Conservation (phyloP, 1,284 basidiomycete genomes). For the Flammula alnicola region DNA sequence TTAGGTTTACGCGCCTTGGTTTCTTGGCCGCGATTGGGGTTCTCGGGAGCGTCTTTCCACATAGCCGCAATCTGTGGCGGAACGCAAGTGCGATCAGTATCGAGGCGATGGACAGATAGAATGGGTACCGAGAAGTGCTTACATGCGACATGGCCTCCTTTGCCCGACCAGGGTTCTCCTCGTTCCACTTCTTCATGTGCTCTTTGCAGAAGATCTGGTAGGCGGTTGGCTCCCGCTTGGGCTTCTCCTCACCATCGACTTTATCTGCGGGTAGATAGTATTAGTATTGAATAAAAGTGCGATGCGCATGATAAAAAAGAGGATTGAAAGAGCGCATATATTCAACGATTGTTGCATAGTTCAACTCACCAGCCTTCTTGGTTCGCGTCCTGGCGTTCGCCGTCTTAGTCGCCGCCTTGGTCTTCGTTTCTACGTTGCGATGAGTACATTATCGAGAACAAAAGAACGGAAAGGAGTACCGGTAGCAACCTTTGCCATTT, state of each 20-base stretch:
- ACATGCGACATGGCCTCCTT: conserved; percentile 61
- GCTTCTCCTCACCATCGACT: conserved; percentile 40
- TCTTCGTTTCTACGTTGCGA: conserved; percentile 44
- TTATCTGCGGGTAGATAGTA: conserved; percentile 29
- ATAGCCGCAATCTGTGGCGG: conserved; percentile 49
- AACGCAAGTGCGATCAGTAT: conserved; percentile 1
- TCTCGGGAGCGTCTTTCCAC: conserved; percentile 62
- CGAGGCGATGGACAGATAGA: background rate
- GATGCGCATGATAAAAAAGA: background rate
- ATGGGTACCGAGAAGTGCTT: conserved; percentile 18
- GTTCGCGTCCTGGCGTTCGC: conserved; percentile 46
- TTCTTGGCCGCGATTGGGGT: conserved; percentile 60
- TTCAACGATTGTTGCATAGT: too few relatives aligned
- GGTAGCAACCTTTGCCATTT: conserved; percentile 39
- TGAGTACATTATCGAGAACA: background rate
- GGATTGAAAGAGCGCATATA: too few relatives aligned
- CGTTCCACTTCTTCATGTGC: conserved; percentile 57
- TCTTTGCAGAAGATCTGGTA: conserved; percentile 60
- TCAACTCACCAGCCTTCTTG: conserved; percentile 23
- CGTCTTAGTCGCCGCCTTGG: conserved; percentile 55
- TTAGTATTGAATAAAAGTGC: conserved; percentile 3
- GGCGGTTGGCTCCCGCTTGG: conserved; percentile 56
- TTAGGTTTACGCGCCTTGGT: conserved; percentile 45
- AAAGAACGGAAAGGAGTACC: conserved; percentile 22
- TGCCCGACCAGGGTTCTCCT: conserved; percentile 51